Base-by-base conservation (phyloP, 2,329 filamentous ascomycete species). In the Beauveria sp. region DNA sequence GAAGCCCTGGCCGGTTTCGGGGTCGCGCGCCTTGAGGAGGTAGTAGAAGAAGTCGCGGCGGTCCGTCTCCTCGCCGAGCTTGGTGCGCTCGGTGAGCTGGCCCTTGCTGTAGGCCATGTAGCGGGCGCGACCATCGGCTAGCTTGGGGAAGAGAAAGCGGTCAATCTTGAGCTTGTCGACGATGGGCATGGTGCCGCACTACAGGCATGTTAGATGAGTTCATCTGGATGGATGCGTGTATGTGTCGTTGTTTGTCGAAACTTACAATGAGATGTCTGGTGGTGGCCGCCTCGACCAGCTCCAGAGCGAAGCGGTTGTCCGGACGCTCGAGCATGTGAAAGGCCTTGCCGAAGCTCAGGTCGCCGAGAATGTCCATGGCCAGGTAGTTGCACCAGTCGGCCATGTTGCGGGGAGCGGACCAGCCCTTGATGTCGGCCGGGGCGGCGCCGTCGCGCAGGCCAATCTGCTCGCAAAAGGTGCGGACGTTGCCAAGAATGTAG, bases 41-140 rank as follows among this genome's bases (percentile, higher is more conserved):
- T 90, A 86, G 73, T 89, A 86, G 75, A 91, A 90, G 76, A 91
- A 90, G 70, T 91, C 88, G 61, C 86, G 84, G 40, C 87, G 86
- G 67, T 84, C 85, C 53, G 81, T 85, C 65, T 83, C 84, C 65
- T 85, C 84, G 30, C 86, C 86, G 28, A 87, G 75, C 63, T 85
- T 84, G 54, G 86, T 88, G 26, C 87, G 81, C 67, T 89, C 84
- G 16, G 80, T 80, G 46, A 89, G 80, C 72, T 90, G 87, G 2
- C 79, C 76, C 55, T 86, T 85, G 71, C 85, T 88, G 74, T 90
- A 90, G 56, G 81, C 80, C 81, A 90, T 88, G 70, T 90, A 91
- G 63, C 83, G 80, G 70, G 83, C 86, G 3, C 88, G 82, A 48
- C 86, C 85, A 26, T 80, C 81, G 12, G 87, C 85, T 63, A 91